These are phyloP conservation scores for Colletotrichum sp. DNA, from an alignment of 2,329 filamentous ascomycete species.

Conservation along the genomic window DNA sequence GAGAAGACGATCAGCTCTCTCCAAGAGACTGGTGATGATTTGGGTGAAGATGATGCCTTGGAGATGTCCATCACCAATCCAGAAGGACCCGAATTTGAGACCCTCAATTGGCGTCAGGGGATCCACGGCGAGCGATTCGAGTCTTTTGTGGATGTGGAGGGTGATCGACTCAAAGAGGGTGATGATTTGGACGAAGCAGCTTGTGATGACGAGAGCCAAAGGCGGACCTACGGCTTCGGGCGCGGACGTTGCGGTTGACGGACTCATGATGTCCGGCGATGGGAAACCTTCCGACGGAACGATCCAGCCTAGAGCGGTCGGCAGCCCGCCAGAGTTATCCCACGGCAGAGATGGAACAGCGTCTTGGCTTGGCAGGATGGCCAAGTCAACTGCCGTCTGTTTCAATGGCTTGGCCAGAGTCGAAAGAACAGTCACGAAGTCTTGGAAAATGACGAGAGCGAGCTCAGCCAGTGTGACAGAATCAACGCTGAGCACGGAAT, in stretches of 20 bases:
- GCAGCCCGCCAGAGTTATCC: background rate
- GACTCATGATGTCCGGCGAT: background rate
- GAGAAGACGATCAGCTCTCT: background rate
- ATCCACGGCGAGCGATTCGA: slow-evolving; percentile 15
- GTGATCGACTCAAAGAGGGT: slow-evolving; percentile 27
- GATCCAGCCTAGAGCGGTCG: background rate
- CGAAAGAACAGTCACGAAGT: background rate
- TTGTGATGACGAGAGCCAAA: slow-evolving; percentile 31
- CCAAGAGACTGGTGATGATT: slow-evolving; percentile 13
- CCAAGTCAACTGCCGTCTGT: background rate
- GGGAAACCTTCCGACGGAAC: background rate
- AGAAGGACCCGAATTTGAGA: slow-evolving; percentile 28
- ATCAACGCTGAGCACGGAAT: background rate
- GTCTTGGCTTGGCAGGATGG: background rate
- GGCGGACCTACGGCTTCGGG: slow-evolving; percentile 25
- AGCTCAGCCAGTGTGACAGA: background rate
- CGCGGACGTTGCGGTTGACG: background rate
- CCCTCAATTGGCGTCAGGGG: slow-evolving; percentile 20
- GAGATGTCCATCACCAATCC: slow-evolving; percentile 26
- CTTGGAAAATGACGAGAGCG: background rate
- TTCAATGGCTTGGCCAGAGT: background rate
- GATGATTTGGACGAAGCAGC: slow-evolving; percentile 32
- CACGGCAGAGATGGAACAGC: background rate
- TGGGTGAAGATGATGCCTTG: slow-evolving; percentile 33
- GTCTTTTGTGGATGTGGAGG: slow-evolving; percentile 23